These are phyloP conservation scores for Psilocybe tampanensis DNA, from an alignment of 768 basidiomycete genomes.

Conservation along the genomic window DNA sequence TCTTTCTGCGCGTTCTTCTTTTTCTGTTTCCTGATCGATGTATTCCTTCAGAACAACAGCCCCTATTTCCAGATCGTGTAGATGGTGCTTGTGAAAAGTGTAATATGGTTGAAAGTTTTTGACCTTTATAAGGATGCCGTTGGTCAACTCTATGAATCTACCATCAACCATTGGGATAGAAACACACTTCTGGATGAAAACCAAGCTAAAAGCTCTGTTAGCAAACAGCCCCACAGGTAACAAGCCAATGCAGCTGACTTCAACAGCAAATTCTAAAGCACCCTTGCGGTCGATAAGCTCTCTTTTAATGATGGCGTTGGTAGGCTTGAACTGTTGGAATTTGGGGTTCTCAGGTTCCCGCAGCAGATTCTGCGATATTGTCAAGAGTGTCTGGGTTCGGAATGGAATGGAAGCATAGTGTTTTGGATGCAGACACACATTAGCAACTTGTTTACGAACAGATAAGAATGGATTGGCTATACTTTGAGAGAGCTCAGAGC, in stretches of 20 bases:
- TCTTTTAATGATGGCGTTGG: constrained; percentile 68
- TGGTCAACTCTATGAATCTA: background rate
- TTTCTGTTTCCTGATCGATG: constrained; percentile 52
- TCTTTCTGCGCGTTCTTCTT: constrained; percentile 48
- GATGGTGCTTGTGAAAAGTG: constrained; percentile 52
- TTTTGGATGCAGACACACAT: constrained; percentile 9
- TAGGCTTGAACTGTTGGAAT: constrained; percentile 75
- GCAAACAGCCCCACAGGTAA: constrained; percentile 10
- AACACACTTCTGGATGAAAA: constrained; percentile 65
- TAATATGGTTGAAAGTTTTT: constrained; percentile 76
- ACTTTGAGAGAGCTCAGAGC: constrained; percentile 70
- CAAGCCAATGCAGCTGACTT: constrained; percentile 46
- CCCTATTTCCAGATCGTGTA: constrained; percentile 63
- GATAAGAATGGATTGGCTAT: constrained; percentile 24
- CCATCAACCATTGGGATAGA: background rate
- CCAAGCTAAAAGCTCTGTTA: constrained; percentile 53
- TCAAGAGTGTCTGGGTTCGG: constrained; percentile 57
- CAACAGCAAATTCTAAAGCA: constrained; percentile 78
- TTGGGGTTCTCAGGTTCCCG: constrained; percentile 73
- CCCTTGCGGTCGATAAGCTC: constrained; percentile 73
- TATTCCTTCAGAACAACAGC: constrained; percentile 66
- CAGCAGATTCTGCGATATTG: constrained; percentile 72
- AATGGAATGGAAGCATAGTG: constrained; percentile 7
- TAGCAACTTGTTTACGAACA: constrained; percentile 5
- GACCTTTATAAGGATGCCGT: constrained; percentile 47